A percentile compares a stretch with the other conserved stretches of the same genome.
These are phyloP conservation scores for Ustilago cynodontis DNA, from an alignment of 1,284 basidiomycete genomes.

Conservation along the genomic window DNA sequence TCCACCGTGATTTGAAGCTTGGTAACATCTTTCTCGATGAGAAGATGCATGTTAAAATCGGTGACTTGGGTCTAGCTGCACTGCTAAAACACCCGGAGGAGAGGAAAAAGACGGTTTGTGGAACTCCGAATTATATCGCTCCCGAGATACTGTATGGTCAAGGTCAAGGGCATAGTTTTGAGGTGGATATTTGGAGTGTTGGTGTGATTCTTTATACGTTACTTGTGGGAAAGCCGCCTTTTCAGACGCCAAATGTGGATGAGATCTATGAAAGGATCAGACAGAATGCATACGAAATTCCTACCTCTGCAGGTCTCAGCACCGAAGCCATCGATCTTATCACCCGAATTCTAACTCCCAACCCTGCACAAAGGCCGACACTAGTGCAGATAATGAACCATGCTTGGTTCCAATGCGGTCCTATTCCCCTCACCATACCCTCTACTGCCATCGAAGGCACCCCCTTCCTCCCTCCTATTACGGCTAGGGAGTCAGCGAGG, in stretches of 20 bases:
- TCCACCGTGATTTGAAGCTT: constrained; percentile 78
- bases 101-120: constrained; percentile 97
- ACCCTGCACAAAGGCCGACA: constrained; percentile 78
- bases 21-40: constrained; percentile 94
- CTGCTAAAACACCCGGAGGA: constrained; percentile 96
- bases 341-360: constrained; percentile 83
- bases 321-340: constrained; percentile 82
- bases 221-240: constrained; percentile 91
- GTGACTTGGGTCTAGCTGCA: constrained; percentile 96
- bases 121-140: constrained; percentile 98
- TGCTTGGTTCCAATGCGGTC: constrained; percentile 84
- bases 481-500: constrained; percentile 45
- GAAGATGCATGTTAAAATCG: constrained; percentile 95
- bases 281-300: constrained; percentile 94
- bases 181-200: constrained; percentile 97
- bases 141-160: constrained; percentile 97
- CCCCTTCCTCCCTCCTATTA: constrained; percentile 78
- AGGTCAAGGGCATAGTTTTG: constrained; percentile 95
- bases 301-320: constrained; percentile 80
- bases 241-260: constrained; percentile 92
- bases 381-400: constrained; percentile 88
- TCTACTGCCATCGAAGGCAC: constrained; percentile 79
- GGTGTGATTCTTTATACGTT: constrained; percentile 95
- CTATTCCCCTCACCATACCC: constrained; percentile 84
- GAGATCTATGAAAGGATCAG: constrained; percentile 81